These are phyloP conservation scores for Dendrobium nobile DNA, from an alignment of 106 monocot genomes.

Conservation along the genomic window DNA sequence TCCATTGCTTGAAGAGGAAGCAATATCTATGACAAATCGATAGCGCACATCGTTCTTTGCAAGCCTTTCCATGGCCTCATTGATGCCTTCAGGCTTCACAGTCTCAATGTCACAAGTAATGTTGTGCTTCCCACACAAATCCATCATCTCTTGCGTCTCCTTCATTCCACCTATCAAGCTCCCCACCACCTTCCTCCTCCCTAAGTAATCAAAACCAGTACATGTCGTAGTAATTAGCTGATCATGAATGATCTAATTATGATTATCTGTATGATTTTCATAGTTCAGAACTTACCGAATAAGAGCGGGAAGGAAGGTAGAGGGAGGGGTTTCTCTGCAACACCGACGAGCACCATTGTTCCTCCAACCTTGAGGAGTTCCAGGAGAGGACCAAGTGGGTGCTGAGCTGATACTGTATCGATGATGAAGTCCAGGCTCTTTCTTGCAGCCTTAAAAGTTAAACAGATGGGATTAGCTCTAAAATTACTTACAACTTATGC, in stretches of 20 bases:
- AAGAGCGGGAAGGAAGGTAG: slow-evolving; percentile 71
- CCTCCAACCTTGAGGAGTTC: slow-evolving; percentile 60
- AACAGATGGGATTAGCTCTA: too few relatives aligned
- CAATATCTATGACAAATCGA: slow-evolving; percentile 75
- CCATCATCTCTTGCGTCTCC: slow-evolving; percentile 95
- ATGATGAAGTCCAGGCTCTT: slow-evolving; percentile 59
- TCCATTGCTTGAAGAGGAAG: background rate
- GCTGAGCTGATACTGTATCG: slow-evolving; percentile 49
- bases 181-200: slow-evolving; percentile 46
- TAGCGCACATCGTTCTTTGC: slow-evolving; percentile 74
- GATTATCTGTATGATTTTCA: background rate
- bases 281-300: slow-evolving; percentile 29
- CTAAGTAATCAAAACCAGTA: slow-evolving; percentile 5
- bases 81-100: slow-evolving; percentile 41
- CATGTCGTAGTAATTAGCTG: background rate
- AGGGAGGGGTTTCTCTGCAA: slow-evolving; percentile 55
- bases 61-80: slow-evolving; percentile 59
- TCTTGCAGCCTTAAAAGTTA: slow-evolving; percentile 15
- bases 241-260: background rate
- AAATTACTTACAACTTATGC: too few relatives aligned
- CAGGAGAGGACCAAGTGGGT: slow-evolving; percentile 57
- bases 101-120: slow-evolving; percentile 69
- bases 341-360: slow-evolving; percentile 45
- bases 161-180: slow-evolving; percentile 73
- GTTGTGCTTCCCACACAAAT: slow-evolving; percentile 65